Evolutionary conservation across 179 eudicot genomes (phyloP).

Genomic region (Silene coronaria): DNA sequence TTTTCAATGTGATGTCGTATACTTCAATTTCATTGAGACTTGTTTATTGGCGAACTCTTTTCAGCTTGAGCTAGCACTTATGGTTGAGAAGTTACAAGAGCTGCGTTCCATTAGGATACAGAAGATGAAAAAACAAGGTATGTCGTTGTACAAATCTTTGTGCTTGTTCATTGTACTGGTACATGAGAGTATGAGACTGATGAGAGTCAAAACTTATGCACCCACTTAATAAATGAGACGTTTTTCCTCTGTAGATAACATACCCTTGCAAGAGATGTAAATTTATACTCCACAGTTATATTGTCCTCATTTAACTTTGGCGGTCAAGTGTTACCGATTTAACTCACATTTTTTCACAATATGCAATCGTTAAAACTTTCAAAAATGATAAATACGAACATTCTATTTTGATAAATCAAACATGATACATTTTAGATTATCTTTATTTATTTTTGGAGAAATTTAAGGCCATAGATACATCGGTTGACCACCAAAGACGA

Average conservation of each 20-base stretch:
- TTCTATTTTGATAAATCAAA: not conserved
- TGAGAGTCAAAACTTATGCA: not conserved
- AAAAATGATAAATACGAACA: too few species aligned
- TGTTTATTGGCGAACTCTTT: slow-evolving; percentile 14
- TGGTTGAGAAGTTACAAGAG: slow-evolving; percentile 93
- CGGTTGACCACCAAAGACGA: not conserved
- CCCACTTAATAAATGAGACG: not conserved
- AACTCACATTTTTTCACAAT: not conserved
- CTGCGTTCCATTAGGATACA: slow-evolving; percentile 82
- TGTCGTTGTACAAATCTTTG: slow-evolving; percentile 7
- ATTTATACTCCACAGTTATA: not conserved
- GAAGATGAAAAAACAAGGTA: slow-evolving; percentile 91
- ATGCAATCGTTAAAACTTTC: not conserved
- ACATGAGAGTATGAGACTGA: slow-evolving; percentile 1
- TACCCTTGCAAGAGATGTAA: not conserved
- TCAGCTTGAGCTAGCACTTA: slow-evolving; percentile 90
- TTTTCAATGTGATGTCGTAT: not conserved
- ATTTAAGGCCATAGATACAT: not conserved
- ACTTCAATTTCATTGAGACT: not conserved
- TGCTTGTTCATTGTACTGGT: not conserved
- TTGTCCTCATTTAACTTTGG: not conserved
- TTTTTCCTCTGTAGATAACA: not conserved
- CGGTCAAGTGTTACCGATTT: not conserved
- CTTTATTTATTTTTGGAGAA: not conserved
- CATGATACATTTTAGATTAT: not conserved